A percentile compares a stretch with the other conserved stretches of the same genome.
phyloP scores from a whole-genome alignment of 1,284 basidiomycete species.

The Ustilago crameri region DNA sequence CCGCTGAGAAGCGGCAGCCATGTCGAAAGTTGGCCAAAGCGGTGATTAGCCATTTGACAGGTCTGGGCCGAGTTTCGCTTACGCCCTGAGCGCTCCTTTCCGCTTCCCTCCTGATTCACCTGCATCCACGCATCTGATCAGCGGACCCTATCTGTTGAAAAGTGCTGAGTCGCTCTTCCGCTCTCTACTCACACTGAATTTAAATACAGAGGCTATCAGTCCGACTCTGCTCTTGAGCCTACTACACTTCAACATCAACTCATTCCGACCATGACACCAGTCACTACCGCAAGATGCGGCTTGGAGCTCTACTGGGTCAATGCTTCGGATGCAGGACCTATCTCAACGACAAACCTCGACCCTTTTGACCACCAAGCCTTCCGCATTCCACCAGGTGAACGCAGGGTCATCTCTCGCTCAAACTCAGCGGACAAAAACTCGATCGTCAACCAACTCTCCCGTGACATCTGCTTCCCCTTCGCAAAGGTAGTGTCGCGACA shows the following conservation, averaged over 20 bases:
- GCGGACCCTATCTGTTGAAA: neutral
- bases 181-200: too few relatives aligned
- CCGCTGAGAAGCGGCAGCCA: neutral
- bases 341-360: neutral
- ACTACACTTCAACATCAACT: neutral
- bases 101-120: neutral
- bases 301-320: conserved; percentile 42
- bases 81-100: conserved; percentile 2
- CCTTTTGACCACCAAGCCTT: conserved; percentile 3
- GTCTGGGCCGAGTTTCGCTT: conserved; percentile 8
- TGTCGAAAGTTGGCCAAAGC: conserved; percentile 12
- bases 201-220: too few relatives aligned
- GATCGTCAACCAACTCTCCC: conserved; percentile 36
- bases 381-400: conserved; percentile 9
- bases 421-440: neutral
- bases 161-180: conserved; percentile 8
- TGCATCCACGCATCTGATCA: too few relatives aligned
- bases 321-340: conserved; percentile 21
- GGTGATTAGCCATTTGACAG: conserved; percentile 28
- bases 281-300: neutral
- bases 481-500: conserved; percentile 45
- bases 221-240: neutral
- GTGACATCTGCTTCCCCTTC: conserved; percentile 9
- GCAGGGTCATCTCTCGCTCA: conserved; percentile 21
- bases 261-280: neutral